Conservation (phyloP, 2,329 filamentous ascomycete genomes). For the Clonostachys rosea region DNA sequence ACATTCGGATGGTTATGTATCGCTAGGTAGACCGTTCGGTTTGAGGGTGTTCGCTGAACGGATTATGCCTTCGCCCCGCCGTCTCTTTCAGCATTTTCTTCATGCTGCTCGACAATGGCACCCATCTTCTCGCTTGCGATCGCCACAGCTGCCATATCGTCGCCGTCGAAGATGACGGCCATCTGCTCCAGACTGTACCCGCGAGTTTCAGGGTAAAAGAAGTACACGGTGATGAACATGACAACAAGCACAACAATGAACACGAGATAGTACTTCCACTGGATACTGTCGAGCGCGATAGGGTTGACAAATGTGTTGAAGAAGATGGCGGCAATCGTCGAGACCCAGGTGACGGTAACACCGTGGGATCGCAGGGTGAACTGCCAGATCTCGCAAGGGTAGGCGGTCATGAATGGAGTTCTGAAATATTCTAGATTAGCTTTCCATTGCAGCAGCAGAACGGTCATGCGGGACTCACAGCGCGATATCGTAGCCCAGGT, state of each 20-base stretch:
- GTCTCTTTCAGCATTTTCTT: no score
- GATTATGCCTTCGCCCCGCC: no score
- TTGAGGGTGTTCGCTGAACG: no score
- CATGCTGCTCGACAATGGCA: conserved; percentile 1
- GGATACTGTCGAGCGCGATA: conserved; percentile 24
- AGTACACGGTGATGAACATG: conserved; percentile 9
- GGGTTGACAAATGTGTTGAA: conserved; percentile 27
- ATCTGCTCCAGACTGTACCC: conserved; percentile 3
- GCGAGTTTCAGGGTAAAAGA: conserved; percentile 25
- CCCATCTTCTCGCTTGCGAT: conserved; percentile 8
- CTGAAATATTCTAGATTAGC: no score
- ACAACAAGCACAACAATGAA: conserved; percentile 9
- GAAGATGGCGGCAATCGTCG: background rate
- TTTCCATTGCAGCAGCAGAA: no score
- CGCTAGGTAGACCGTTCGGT: no score
- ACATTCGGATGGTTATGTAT: no score
- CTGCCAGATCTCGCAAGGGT: conserved; percentile 12
- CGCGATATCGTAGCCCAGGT: conserved; percentile 34
- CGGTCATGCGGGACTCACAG: conserved; percentile 7
- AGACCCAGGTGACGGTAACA: conserved; percentile 8
- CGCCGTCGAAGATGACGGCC: conserved; percentile 7
- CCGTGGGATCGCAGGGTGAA: conserved; percentile 12
- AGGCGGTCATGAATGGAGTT: conserved; percentile 2
- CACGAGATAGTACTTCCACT: conserved; percentile 32
- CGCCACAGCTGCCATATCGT: conserved; percentile 6